A percentile compares a stretch with the other conserved stretches of the same genome.
Conservation (phyloP, 2,329 filamentous ascomycete species). For the Aureobasidium zeae region DNA sequence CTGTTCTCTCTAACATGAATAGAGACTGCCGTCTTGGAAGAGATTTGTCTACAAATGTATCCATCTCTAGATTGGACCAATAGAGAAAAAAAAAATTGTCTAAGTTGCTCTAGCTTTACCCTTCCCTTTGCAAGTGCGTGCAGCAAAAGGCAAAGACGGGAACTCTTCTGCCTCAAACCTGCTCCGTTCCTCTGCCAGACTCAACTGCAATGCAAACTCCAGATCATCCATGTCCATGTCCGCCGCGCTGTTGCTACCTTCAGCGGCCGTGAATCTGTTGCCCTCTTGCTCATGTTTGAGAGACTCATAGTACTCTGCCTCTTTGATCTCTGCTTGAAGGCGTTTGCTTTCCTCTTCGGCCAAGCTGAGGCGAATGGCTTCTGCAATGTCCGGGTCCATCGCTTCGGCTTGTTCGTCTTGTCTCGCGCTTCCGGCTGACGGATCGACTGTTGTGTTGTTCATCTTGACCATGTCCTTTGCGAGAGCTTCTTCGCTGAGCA, state of each 20-base stretch:
- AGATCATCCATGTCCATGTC: slow-evolving; percentile 48
- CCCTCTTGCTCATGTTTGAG: too few relatives aligned
- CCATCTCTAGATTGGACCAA: too few relatives aligned
- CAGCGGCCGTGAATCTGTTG: slow-evolving; percentile 24
- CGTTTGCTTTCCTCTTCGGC: slow-evolving; percentile 16
- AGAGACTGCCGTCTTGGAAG: too few relatives aligned
- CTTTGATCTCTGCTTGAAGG: slow-evolving; percentile 3
- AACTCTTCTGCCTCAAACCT: slow-evolving; percentile 21
- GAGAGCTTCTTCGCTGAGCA: slow-evolving; percentile 52
- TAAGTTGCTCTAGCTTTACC: not conserved
- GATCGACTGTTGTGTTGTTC: slow-evolving; percentile 39
- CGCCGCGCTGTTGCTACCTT: slow-evolving; percentile 28
- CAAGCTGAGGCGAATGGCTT: slow-evolving; percentile 50
- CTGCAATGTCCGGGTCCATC: slow-evolving; percentile 50
- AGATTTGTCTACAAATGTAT: too few relatives aligned
- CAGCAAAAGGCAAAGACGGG: slow-evolving; percentile 26
- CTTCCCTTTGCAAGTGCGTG: slow-evolving; percentile 1
- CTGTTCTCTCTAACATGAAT: too few relatives aligned
- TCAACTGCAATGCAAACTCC: slow-evolving; percentile 53
- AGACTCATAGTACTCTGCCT: slow-evolving; percentile 19
- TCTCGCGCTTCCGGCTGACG: slow-evolving; percentile 28
- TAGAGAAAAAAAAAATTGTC: too few relatives aligned
- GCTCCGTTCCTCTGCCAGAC: slow-evolving; percentile 51
- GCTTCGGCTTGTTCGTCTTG: slow-evolving; percentile 35
- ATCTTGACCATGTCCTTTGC: slow-evolving; percentile 40